Evolutionary conservation across 805 yeast genomes (phyloP).

Genomic region (Dipodascus albidus): DNA sequence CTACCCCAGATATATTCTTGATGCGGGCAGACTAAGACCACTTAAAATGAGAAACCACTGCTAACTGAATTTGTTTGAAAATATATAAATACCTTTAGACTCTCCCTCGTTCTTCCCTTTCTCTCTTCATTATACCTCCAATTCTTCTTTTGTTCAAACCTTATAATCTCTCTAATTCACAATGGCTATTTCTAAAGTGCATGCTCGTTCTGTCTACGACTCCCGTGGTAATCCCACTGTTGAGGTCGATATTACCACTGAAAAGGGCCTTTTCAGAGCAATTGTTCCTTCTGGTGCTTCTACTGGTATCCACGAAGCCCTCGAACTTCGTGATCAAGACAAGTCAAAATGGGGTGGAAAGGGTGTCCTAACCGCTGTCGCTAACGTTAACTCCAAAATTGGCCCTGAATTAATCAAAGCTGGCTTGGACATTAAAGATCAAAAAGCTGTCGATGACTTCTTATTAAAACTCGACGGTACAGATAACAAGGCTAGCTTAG

Average conservation of each 20-base stretch:
- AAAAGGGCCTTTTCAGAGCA: constrained; percentile 87
- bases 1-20: background rate
- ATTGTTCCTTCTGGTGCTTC: constrained; percentile 99
- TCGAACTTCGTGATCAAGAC: constrained; percentile 97
- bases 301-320: constrained; percentile 97
- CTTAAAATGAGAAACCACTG: background rate
- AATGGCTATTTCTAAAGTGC: constrained; percentile 82
- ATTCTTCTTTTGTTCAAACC: background rate
- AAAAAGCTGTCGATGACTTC: constrained; percentile 78
- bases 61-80: background rate
- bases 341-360: constrained; percentile 96
- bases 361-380: constrained; percentile 96
- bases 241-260: constrained; percentile 93
- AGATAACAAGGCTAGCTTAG: constrained; percentile 91
- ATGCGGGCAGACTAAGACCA: background rate
- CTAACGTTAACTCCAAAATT: constrained; percentile 87
- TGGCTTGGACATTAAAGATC: constrained; percentile 75
- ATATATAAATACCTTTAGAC: background rate
- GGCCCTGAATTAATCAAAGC: constrained; percentile 88
- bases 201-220: constrained; percentile 96
- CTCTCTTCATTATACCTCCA: background rate
- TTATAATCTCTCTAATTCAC: background rate
- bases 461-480: constrained; percentile 87
- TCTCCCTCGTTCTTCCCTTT: background rate
- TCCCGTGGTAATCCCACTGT: constrained; percentile 99